Percentiles rank a stretch among this genome's conserved stretches.
These are phyloP conservation scores for Bullera alba DNA, from an alignment of 768 basidiomycete genomes.

Conservation along the genomic window DNA sequence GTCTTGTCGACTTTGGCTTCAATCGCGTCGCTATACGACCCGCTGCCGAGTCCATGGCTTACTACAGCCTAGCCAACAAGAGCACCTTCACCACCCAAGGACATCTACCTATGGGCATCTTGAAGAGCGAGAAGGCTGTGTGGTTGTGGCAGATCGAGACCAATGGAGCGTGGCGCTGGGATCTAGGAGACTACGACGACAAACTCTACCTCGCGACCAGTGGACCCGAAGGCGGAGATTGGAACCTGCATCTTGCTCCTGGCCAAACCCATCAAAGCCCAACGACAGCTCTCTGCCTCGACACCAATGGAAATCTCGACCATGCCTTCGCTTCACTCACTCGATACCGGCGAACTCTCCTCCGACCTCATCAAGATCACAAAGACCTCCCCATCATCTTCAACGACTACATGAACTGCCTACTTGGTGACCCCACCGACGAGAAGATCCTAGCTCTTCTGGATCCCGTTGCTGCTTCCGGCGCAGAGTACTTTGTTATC, in stretches of 20 bases:
- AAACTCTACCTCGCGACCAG: not conserved
- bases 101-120: constrained; percentile 1
- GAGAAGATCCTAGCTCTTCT: constrained; percentile 2
- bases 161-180: constrained; percentile 1
- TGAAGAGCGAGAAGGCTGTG: not conserved
- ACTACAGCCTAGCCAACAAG: too few relatives aligned
- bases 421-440: constrained; percentile 3
- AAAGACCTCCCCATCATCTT: constrained; percentile 1
- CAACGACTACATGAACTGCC: constrained; percentile 7
- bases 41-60: too few relatives aligned
- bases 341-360: not conserved
- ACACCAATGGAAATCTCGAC: not conserved
- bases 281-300: not conserved
- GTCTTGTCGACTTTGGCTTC: too few relatives aligned
- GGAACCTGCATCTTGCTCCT: not conserved
- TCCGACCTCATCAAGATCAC: constrained; percentile 1
- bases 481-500: constrained; percentile 5
- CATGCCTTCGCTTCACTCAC: not conserved
- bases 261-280: not conserved
- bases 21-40: too few relatives aligned
- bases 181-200: not conserved
- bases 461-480: not conserved
- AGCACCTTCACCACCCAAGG: not conserved
- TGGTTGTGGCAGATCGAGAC: constrained; percentile 4
- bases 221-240: not conserved